phyloP scores from a whole-genome alignment of 2,329 filamentous ascomycete species.

The Sporothrix variecibatus region DNA sequence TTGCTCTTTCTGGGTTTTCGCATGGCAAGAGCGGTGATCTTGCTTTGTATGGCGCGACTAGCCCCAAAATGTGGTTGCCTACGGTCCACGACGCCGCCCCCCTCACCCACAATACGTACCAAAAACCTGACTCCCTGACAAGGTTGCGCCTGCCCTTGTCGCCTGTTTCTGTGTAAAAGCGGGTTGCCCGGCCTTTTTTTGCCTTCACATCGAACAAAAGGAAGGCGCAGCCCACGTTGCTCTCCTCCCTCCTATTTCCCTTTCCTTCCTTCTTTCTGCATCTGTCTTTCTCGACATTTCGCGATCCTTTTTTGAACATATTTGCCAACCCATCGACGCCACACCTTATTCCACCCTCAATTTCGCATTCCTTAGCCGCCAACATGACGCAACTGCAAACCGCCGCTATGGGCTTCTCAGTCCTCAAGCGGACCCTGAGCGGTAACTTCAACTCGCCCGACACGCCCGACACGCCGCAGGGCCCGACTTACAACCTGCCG shows the following conservation, averaged over 20 bases:
- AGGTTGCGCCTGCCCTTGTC: background rate
- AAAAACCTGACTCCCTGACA: background rate
- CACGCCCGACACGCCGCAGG: background rate
- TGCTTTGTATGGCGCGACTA: slow-evolving; percentile 4
- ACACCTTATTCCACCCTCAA: background rate
- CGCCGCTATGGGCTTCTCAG: slow-evolving; percentile 23
- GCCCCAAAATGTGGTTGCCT: slow-evolving; percentile 14
- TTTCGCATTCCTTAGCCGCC: background rate
- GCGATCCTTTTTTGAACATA: background rate
- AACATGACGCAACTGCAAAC: slow-evolving; percentile 22
- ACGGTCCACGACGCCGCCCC: background rate
- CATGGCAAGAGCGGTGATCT: background rate
- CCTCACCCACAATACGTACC: background rate
- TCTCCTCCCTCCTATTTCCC: background rate
- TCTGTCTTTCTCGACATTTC: slow-evolving; percentile 5
- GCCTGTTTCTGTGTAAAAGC: background rate
- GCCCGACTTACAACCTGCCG: slow-evolving; percentile 29
- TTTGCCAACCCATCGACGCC: background rate
- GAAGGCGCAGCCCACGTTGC: slow-evolving; percentile 23
- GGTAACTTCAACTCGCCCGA: slow-evolving; percentile 29
- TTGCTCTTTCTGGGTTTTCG: background rate
- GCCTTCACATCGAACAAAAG: slow-evolving; percentile 24
- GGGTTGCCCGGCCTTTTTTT: slow-evolving; percentile 6
- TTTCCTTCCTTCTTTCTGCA: background rate
- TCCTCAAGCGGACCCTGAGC: slow-evolving; percentile 25